phyloP scores from a whole-genome alignment of 148 eudicot genomes.

The Bassia scoparia region DNA sequence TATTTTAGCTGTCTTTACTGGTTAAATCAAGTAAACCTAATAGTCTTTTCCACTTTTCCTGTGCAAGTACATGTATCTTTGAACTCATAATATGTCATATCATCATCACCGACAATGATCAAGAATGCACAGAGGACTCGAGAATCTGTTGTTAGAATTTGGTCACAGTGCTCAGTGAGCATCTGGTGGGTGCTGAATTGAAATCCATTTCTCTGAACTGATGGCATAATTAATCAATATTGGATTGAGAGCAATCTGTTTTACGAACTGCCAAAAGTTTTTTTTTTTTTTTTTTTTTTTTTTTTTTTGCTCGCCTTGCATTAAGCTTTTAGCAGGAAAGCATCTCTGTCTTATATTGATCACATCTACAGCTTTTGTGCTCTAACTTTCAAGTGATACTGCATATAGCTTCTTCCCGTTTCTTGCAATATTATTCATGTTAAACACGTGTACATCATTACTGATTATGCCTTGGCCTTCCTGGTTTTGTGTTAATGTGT shows the following conservation, averaged over 20 bases:
- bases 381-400: neutral
- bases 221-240: neutral
- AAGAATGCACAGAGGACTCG: conserved; percentile 1
- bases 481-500: neutral
- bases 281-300: too few species aligned
- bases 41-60: too few species aligned
- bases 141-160: neutral
- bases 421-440: neutral
- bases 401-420: neutral
- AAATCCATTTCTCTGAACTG: neutral
- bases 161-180: neutral
- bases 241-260: neutral
- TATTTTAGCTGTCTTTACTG: too few species aligned
- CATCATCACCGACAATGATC: conserved; percentile 6
- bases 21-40: too few species aligned
- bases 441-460: neutral
- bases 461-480: neutral
- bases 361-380: neutral
- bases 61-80: neutral
- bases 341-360: neutral
- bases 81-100: neutral
- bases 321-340: neutral
- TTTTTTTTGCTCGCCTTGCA: too few species aligned
- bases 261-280: neutral
- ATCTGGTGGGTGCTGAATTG: neutral